A percentile compares a stretch with the other conserved stretches of the same genome.
Conservation (phyloP, 495 filamentous ascomycete genomes). For the Aspergillus egyptiacus region DNA sequence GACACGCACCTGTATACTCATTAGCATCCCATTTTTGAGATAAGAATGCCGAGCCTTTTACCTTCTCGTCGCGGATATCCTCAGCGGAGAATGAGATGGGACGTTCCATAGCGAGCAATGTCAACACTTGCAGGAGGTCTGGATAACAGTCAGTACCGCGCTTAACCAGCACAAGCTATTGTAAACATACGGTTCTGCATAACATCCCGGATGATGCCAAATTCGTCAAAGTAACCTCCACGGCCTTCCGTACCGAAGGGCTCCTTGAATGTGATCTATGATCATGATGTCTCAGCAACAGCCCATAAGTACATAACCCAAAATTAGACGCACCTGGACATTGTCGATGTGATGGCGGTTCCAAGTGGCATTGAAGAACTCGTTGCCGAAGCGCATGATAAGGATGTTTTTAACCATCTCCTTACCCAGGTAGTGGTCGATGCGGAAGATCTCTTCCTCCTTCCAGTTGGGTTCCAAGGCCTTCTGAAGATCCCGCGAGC, state of each 20-base stretch:
- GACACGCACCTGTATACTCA: conserved; percentile 55
- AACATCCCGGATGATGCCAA: conserved; percentile 98
- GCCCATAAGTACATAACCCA: not conserved
- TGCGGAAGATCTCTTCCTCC: conserved; percentile 98
- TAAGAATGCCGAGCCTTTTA: conserved; percentile 23
- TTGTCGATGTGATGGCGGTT: conserved; percentile 99
- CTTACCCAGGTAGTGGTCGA: conserved; percentile 99
- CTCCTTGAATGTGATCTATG: conserved; percentile 95
- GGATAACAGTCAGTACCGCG: conserved; percentile 20
- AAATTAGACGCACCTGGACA: conserved; percentile 50
- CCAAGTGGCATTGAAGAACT: conserved; percentile 99
- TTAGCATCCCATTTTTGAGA: not conserved
- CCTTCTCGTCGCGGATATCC: conserved; percentile 98
- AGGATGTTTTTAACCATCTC: conserved; percentile 99
- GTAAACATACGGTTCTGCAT: conserved; percentile 74
- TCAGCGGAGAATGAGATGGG: conserved; percentile 98
- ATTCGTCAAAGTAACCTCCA: conserved; percentile 99
- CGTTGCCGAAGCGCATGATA: conserved; percentile 96
- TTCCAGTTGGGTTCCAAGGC: conserved; percentile 97
- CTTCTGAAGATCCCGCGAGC: conserved; percentile 91
- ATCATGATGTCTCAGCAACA: conserved; percentile 1
- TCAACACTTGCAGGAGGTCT: conserved; percentile 93
- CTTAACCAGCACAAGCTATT: not conserved
- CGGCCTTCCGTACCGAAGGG: conserved; percentile 99
- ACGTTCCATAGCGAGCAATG: conserved; percentile 94